Percentiles rank a stretch among this genome's conserved stretches.
phyloP scores from a whole-genome alignment of 2,329 filamentous ascomycete species.

The Trichoderma sp. region DNA sequence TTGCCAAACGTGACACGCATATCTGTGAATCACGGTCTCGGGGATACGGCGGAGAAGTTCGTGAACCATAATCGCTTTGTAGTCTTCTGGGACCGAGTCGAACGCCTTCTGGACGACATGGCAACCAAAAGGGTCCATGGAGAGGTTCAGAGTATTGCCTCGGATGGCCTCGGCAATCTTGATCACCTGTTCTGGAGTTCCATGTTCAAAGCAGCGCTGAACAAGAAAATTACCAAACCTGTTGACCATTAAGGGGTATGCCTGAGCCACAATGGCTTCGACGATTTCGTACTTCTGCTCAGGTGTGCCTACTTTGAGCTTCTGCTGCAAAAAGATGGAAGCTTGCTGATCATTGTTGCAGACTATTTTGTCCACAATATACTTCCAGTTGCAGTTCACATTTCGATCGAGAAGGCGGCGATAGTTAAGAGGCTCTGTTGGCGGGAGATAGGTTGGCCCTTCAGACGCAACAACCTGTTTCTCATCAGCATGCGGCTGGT shows the following conservation, averaged over 20 bases:
- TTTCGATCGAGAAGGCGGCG: constrained; percentile 92
- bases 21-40: constrained; percentile 97
- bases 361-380: constrained; percentile 99
- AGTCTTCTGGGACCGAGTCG: constrained; percentile 94
- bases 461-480: constrained; percentile 55
- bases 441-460: constrained; percentile 77
- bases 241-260: constrained; percentile 96
- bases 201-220: constrained; percentile 98
- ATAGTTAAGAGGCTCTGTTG: constrained; percentile 93
- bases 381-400: constrained; percentile 98
- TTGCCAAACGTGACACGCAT: constrained; percentile 99
- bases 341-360: constrained; percentile 99
- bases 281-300: constrained; percentile 98
- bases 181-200: constrained; percentile 90
- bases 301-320: constrained; percentile 92
- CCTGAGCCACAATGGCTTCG: constrained; percentile 91
- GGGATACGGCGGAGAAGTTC: constrained; percentile 93
- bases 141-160: constrained; percentile 89
- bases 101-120: constrained; percentile 99
- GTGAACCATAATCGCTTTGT: constrained; percentile 99
- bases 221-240: constrained; percentile 98
- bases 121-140: constrained; percentile 98
- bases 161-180: constrained; percentile 93
- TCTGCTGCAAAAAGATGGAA: constrained; percentile 98
- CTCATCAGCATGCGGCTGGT: constrained; percentile 29